A percentile compares a stretch with the other conserved stretches of the same genome.
Evolutionary conservation across 192 early-diverging fungal species (phyloP).

Genomic region (Coemansia sp.): DNA sequence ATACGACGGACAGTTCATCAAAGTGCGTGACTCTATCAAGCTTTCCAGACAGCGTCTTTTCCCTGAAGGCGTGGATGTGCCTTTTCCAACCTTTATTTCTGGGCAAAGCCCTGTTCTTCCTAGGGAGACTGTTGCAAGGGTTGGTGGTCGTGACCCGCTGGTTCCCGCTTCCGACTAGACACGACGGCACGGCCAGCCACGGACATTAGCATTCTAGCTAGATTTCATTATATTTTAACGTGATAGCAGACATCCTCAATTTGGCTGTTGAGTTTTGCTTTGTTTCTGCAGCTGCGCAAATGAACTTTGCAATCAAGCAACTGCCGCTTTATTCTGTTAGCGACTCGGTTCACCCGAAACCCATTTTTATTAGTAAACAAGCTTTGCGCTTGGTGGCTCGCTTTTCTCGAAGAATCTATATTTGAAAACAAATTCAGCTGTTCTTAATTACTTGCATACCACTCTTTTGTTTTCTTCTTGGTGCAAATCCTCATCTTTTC

Average conservation of each 20-base stretch:
- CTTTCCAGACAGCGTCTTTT: slow-evolving; percentile 66
- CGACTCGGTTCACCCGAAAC: no score
- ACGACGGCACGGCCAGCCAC: no score
- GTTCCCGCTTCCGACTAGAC: slow-evolving; percentile 35
- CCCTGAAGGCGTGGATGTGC: slow-evolving; percentile 63
- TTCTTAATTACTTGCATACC: not conserved
- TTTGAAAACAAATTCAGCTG: not conserved
- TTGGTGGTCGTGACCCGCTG: slow-evolving; percentile 46
- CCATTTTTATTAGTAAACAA: no score
- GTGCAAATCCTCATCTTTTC: not conserved
- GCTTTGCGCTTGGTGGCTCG: no score
- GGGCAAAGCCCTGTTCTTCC: slow-evolving; percentile 44
- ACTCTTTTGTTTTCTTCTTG: not conserved
- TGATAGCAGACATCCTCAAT: no score
- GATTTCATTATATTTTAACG: no score
- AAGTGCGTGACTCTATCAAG: slow-evolving; percentile 85
- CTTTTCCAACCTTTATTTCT: slow-evolving; percentile 71
- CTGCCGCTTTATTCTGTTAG: no score
- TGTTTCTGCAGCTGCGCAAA: no score
- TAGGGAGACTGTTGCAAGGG: slow-evolving; percentile 38
- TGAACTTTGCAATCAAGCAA: no score
- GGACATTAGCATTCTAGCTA: no score
- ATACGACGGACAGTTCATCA: slow-evolving; percentile 79
- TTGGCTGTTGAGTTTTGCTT: no score
- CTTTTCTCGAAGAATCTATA: no score